phyloP scores from a whole-genome alignment of 768 basidiomycete species.

The Leccinum fibrillosum region DNA sequence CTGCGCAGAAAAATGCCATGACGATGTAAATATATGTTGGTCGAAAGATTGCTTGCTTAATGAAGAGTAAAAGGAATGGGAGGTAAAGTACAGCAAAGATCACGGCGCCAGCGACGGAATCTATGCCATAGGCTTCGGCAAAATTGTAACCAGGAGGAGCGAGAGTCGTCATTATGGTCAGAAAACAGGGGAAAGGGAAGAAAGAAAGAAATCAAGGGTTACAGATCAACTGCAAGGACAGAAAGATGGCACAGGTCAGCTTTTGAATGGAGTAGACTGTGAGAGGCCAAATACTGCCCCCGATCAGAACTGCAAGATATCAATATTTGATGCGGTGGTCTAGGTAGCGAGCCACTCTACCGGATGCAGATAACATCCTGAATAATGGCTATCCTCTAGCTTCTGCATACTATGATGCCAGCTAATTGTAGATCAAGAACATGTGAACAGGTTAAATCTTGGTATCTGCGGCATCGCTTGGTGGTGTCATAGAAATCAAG shows the following conservation, averaged over 20 bases:
- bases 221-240: conserved; percentile 22
- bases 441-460: background rate
- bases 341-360: background rate
- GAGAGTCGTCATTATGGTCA: conserved; percentile 15
- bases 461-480: background rate
- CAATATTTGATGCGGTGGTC: background rate
- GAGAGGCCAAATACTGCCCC: conserved; percentile 10
- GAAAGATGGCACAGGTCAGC: background rate
- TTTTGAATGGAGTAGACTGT: conserved; percentile 13
- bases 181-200: background rate
- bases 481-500: background rate
- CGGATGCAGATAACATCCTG: background rate
- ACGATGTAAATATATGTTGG: conserved; percentile 29
- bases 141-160: conserved; percentile 21
- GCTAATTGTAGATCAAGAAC: background rate
- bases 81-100: conserved; percentile 31
- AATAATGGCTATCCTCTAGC: background rate
- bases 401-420: background rate
- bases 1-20: conserved; percentile 27
- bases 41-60: conserved; percentile 17
- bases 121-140: conserved; percentile 24
- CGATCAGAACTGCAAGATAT: background rate
- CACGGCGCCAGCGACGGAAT: conserved; percentile 31
- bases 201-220: background rate
- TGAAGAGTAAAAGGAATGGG: conserved; percentile 24